Percentiles rank a stretch among this genome's conserved stretches.
These are phyloP conservation scores for Carpinus fangiana DNA, from an alignment of 306 rosid species.

Conservation along the genomic window DNA sequence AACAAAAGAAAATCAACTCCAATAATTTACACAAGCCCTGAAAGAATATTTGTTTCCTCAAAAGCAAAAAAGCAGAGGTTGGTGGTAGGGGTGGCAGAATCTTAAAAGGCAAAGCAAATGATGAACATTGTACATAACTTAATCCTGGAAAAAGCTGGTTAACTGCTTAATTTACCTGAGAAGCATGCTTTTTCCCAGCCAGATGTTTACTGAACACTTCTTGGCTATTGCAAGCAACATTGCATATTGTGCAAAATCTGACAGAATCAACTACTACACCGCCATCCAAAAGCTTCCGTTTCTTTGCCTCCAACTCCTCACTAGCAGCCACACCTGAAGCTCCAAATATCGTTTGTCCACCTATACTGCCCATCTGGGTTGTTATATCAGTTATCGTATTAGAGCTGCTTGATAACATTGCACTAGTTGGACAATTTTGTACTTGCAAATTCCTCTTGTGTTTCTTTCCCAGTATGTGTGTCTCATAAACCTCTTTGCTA, in stretches of 20 bases:
- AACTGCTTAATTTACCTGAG: slow-evolving; percentile 51
- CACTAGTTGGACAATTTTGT: slow-evolving; percentile 29
- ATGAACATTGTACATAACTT: not conserved
- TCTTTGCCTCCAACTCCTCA: slow-evolving; percentile 43
- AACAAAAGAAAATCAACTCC: not conserved
- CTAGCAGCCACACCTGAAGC: slow-evolving; percentile 19
- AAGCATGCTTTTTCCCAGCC: slow-evolving; percentile 58
- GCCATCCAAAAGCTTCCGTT: slow-evolving; percentile 36
- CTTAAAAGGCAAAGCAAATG: slow-evolving; percentile 11
- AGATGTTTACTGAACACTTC: slow-evolving; percentile 55
- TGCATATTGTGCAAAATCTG: slow-evolving; percentile 53
- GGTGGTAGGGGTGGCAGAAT: not conserved
- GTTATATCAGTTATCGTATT: slow-evolving; percentile 20
- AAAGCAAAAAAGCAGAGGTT: not conserved
- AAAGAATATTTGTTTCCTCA: not conserved
- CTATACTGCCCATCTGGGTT: slow-evolving; percentile 25
- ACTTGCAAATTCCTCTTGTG: slow-evolving; percentile 44
- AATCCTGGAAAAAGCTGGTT: slow-evolving; percentile 19
- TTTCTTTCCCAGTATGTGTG: slow-evolving; percentile 51
- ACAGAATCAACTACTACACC: slow-evolving; percentile 41
- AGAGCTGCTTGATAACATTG: slow-evolving; percentile 17
- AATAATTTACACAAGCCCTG: not conserved
- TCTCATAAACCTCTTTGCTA: slow-evolving; percentile 44
- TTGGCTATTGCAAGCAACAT: slow-evolving; percentile 56
- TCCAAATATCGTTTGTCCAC: slow-evolving; percentile 36